Evolutionary conservation across 1,284 basidiomycete genomes (phyloP), one percentile per base, ranked within the genome.

Genomic region (Ustilago xerochloae): DNA sequence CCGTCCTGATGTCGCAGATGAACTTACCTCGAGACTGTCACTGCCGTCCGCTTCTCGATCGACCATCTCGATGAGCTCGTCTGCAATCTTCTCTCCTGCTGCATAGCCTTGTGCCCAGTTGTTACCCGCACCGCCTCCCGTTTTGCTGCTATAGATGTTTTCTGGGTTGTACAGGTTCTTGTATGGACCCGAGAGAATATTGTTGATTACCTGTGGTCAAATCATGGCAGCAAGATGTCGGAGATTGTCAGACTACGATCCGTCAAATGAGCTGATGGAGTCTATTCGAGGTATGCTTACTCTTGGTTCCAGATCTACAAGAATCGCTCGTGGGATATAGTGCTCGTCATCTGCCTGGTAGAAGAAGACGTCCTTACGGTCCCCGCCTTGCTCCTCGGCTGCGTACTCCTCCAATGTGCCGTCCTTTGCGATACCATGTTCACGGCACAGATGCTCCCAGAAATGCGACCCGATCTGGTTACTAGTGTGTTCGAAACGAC

Each of bases 321-420:
- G 89, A 69, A 99, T 96, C 4, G 97, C 93, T 57, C 97, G 89
- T 9, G 97, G 97, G 76, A 99, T 95, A 85, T 99, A 99, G 83
- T 98, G 96, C 84, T 99, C 97, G 84, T 99, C 97, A 85, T 99
- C 97, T 12, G 97, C 97, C 85, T 99, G 97, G 85, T 99, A 99
- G 87, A 99, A 99, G 87, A 99, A 99, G 41, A 98, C 96, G 86
- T 99, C 97, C 83, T 99, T 99, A 78, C 97, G 88, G 85, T 99
- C 97, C 20, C 79, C 81, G 1, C 77, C 81, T 15, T 65, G 63
- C 18, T 75, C 77, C 54, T 83, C 81, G 5, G 75, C 74, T 41
- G 81, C 82, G 22, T 70, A 82, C 9, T 83, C 81, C 43, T 81
- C 80, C 33, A 83, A 55, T 3, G 82, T 84, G n/a, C 82, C 82